A percentile compares a stretch with the other conserved stretches of the same genome.
These are phyloP conservation scores for Artemisia argyi DNA, from an alignment of 129 eudicot species.

Conservation along the genomic window DNA sequence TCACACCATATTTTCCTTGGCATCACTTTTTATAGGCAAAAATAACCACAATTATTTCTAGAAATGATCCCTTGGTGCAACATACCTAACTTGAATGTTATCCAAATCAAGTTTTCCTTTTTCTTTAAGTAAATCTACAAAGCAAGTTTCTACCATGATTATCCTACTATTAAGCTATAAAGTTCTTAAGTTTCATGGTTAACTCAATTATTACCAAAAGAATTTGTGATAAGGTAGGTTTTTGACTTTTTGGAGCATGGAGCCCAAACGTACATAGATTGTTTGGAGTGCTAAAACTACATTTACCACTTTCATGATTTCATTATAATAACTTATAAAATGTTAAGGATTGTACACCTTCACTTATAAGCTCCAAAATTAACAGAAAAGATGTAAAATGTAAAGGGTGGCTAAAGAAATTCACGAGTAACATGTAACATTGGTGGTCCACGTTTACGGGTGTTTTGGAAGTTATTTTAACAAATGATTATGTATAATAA, in stretches of 20 bases:
- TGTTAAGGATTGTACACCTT: too few relatives aligned
- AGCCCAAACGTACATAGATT: slow-evolving; percentile 2
- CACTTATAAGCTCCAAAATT: too few relatives aligned
- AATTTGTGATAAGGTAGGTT: slow-evolving; percentile 21
- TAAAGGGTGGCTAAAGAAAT: too few relatives aligned
- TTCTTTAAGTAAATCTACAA: not conserved
- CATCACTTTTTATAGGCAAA: too few relatives aligned
- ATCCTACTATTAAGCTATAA: not conserved
- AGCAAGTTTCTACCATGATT: not conserved
- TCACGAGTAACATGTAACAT: too few relatives aligned
- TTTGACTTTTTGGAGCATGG: not conserved
- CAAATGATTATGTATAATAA: too few relatives aligned
- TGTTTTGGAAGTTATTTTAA: too few relatives aligned
- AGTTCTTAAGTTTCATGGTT: slow-evolving; percentile 16
- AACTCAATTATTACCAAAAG: slow-evolving; percentile 9
- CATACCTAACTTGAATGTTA: not conserved
- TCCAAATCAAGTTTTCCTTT: not conserved
- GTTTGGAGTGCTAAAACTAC: slow-evolving; percentile 3
- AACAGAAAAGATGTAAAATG: too few relatives aligned
- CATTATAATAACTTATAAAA: not conserved
- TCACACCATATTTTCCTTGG: too few relatives aligned
- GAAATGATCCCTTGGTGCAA: not conserved
- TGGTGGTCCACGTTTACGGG: too few relatives aligned
- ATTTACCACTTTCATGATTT: not conserved
- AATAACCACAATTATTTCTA: too few relatives aligned